A percentile compares a stretch with the other conserved stretches of the same genome.
These are phyloP conservation scores for Rubia yunnanensis DNA, from an alignment of 257 asterid genomes.

Conservation along the genomic window DNA sequence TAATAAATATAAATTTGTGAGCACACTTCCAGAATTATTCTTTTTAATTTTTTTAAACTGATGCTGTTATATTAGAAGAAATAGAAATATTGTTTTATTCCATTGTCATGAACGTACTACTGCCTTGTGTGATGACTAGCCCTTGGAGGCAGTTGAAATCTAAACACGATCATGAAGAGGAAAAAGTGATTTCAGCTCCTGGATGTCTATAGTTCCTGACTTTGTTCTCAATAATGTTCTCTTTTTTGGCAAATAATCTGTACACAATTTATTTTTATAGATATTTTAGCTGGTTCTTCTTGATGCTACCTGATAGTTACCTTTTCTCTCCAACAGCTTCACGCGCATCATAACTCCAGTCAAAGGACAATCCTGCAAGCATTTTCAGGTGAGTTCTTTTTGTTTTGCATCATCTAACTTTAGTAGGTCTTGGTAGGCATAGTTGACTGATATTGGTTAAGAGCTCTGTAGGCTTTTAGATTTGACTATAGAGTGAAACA, in stretches of 20 bases:
- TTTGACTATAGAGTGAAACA: neutral
- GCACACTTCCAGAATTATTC: neutral
- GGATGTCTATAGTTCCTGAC: neutral
- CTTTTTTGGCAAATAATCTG: neutral
- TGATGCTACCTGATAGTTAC: neutral
- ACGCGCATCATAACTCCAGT: constrained; percentile 71
- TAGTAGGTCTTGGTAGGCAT: neutral
- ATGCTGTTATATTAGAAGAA: neutral
- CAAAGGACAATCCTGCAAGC: constrained; percentile 85
- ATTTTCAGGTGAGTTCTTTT: constrained; percentile 61
- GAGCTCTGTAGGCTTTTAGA: neutral
- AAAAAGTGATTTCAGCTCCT: neutral
- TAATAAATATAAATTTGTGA: neutral
- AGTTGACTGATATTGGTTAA: neutral
- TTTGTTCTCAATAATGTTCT: neutral
- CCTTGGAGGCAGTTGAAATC: neutral
- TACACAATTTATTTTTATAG: neutral
- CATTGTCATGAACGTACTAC: neutral
- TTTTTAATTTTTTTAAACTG: neutral
- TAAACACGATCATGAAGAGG: neutral
- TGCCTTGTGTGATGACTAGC: constrained; percentile 2
- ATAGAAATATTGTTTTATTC: neutral
- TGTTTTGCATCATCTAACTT: neutral
- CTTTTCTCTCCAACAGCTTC: constrained; percentile 42
- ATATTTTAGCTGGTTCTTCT: neutral